Conservation (phyloP, 148 eudicot species). For the Persicaria maculosa region DNA sequence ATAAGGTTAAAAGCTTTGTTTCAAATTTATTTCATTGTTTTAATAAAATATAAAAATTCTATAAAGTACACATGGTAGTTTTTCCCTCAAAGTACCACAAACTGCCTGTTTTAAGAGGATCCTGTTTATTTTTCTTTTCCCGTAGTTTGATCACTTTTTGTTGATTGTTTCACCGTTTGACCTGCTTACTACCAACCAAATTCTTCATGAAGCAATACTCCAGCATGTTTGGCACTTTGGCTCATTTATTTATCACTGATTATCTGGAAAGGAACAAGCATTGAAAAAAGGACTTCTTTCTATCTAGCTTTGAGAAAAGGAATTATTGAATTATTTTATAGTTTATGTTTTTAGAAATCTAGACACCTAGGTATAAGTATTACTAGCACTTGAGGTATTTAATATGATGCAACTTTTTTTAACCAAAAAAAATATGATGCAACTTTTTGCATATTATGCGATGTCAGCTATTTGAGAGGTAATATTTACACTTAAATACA, state of each 20-base stretch:
- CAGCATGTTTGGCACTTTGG: neutral
- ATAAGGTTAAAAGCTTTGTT: too few species aligned
- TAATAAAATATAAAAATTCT: too few species aligned
- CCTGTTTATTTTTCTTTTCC: neutral
- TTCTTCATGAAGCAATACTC: neutral
- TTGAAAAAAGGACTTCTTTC: neutral
- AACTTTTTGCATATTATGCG: neutral
- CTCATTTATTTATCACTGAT: neutral
- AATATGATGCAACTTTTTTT: neutral
- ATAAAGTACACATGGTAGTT: too few species aligned
- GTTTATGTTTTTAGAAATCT: neutral
- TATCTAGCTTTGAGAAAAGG: neutral
- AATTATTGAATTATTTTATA: neutral
- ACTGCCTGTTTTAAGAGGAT: neutral
- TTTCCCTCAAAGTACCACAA: neutral
- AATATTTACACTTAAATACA: neutral
- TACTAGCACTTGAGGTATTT: neutral
- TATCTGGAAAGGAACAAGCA: neutral
- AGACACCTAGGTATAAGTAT: neutral
- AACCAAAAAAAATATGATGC: too few species aligned
- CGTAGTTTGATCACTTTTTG: neutral
- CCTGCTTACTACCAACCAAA: neutral
- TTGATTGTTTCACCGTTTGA: neutral
- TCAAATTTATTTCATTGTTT: too few species aligned
- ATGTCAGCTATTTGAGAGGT: neutral